Conservation (phyloP, 1,139 yeast species). For the Scheffersomyces quercinus region DNA sequence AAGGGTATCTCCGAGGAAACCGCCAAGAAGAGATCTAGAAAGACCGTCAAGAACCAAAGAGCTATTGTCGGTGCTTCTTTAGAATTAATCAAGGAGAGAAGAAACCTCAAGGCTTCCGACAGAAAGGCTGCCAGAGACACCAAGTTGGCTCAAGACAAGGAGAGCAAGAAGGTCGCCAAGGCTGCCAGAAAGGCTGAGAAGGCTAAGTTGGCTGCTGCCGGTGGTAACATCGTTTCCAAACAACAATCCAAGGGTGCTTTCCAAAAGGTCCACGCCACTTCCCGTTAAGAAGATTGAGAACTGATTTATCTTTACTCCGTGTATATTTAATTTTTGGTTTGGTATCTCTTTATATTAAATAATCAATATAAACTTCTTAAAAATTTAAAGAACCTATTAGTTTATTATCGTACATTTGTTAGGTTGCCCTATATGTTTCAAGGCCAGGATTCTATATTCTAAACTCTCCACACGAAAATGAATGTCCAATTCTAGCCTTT, state of each 20-base stretch:
- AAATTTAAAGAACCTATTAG: neutral
- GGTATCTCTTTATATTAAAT: conserved; percentile 5
- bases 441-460: conserved; percentile 9
- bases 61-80: conserved; percentile 99
- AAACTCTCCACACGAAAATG: conserved; percentile 40
- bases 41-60: conserved; percentile 98
- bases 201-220: conserved; percentile 81
- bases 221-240: conserved; percentile 65
- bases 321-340: conserved; percentile 5
- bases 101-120: conserved; percentile 92
- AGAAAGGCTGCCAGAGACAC: conserved; percentile 97
- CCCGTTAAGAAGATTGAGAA: conserved; percentile 64
- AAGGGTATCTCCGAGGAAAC: conserved; percentile 99
- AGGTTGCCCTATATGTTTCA: neutral
- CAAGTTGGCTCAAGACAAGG: conserved; percentile 90
- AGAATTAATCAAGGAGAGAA: conserved; percentile 97
- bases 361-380: neutral
- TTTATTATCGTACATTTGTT: neutral
- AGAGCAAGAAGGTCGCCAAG: conserved; percentile 91
- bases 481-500: conserved; percentile 16
- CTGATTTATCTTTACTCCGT: conserved; percentile 8
- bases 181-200: conserved; percentile 94
- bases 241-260: conserved; percentile 91
- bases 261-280: conserved; percentile 95
- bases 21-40: conserved; percentile 95